These are phyloP conservation scores for Penicillium psychrofluorescens DNA, from an alignment of 495 filamentous ascomycete species.

Conservation along the genomic window DNA sequence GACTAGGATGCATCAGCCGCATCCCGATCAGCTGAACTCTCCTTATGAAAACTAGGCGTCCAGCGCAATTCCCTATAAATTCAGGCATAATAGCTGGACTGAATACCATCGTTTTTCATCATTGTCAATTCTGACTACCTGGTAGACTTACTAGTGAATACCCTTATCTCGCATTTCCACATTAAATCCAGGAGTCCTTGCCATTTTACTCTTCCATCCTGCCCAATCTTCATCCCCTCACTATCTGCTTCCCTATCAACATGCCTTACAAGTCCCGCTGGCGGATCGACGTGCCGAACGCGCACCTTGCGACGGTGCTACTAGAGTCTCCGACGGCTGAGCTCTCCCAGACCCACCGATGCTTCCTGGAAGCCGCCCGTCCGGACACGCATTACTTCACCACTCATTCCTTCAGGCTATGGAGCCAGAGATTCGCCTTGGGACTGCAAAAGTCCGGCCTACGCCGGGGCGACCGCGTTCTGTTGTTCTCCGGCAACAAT, in stretches of 20 bases:
- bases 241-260: constrained; percentile 1
- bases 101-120: too few species aligned
- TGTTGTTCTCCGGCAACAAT: constrained; percentile 65
- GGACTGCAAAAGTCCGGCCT: constrained; percentile 62
- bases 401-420: constrained; percentile 53
- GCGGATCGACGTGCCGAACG: constrained; percentile 38
- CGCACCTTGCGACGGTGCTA: constrained; percentile 43
- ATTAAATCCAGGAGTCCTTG: too few species aligned
- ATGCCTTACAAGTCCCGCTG: constrained; percentile 51
- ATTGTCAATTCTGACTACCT: too few species aligned
- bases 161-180: too few species aligned
- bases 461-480: constrained; percentile 60
- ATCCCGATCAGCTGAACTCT: too few species aligned
- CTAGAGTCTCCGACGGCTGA: constrained; percentile 39
- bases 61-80: too few species aligned
- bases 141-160: too few species aligned
- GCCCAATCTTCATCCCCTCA: too few species aligned
- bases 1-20: too few species aligned
- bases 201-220: too few species aligned
- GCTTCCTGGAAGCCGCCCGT: constrained; percentile 47
- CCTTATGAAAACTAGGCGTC: too few species aligned
- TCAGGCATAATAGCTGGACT: too few species aligned
- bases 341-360: constrained; percentile 34
- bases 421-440: constrained; percentile 63
- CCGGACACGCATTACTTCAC: constrained; percentile 52